A percentile compares a stretch with the other conserved stretches of the same genome.
Evolutionary conservation across 805 yeast species (phyloP).

Genomic region (Candida berthetii): DNA sequence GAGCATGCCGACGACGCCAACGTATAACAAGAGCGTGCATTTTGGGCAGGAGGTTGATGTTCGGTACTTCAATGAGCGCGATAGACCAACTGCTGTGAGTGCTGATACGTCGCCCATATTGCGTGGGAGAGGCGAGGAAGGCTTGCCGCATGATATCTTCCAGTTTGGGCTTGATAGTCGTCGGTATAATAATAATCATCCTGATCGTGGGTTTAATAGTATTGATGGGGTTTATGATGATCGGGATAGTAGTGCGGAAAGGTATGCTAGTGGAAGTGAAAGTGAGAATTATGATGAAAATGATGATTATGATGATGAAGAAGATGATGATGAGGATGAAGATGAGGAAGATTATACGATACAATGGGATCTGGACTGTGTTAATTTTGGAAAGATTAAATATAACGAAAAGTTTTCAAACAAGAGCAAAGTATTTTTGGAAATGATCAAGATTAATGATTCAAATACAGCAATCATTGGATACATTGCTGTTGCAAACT

Average conservation of each 20-base stretch:
- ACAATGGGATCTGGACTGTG: slow-evolving; percentile 37
- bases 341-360: slow-evolving; percentile 5
- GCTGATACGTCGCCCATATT: slow-evolving; percentile 55
- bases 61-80: slow-evolving; percentile 64
- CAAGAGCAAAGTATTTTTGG: slow-evolving; percentile 46
- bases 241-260: slow-evolving; percentile 2
- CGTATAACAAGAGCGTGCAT: slow-evolving; percentile 70
- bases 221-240: slow-evolving; percentile 10
- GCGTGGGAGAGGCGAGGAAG: not conserved
- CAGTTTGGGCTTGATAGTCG: not conserved
- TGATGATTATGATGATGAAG: slow-evolving; percentile 9
- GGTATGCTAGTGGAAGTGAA: slow-evolving; percentile 13
- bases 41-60: slow-evolving; percentile 68
- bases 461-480: slow-evolving; percentile 62
- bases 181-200: not conserved
- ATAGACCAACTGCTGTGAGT: slow-evolving; percentile 72
- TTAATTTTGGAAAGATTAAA: slow-evolving; percentile 37
- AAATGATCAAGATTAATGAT: slow-evolving; percentile 50
- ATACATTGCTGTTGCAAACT: slow-evolving; percentile 70
- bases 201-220: not conserved
- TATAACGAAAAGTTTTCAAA: slow-evolving; percentile 38
- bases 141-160: not conserved
- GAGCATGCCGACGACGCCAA: slow-evolving; percentile 50
- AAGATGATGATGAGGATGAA: slow-evolving; percentile 13
- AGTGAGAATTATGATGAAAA: slow-evolving; percentile 20